Conservation (phyloP, 306 rosid genomes). For the Abrus pulchellus region DNA sequence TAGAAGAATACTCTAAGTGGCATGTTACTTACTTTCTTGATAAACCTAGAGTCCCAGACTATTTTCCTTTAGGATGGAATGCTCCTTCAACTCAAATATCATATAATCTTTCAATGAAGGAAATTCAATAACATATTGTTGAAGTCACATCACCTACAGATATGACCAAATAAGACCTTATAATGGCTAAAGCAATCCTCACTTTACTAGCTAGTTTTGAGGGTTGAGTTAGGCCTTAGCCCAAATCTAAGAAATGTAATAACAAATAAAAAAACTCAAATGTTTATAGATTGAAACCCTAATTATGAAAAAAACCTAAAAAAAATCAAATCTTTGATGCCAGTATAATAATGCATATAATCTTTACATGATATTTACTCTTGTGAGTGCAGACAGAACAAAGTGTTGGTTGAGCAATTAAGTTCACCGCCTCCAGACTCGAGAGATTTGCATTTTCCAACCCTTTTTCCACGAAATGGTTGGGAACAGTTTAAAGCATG, state of each 20-base stretch:
- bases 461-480: conserved; percentile 62
- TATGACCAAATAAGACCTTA: no score
- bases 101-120: not conserved
- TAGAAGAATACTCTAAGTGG: not conserved
- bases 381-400: conserved; percentile 63
- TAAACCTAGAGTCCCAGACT: not conserved
- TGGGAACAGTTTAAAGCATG: conserved; percentile 77
- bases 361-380: conserved; percentile 10
- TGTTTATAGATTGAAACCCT: not conserved
- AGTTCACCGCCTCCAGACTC: conserved; percentile 67
- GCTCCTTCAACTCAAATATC: not conserved
- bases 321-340: not conserved
- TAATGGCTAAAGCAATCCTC: no score
- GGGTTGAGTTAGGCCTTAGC: no score
- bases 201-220: no score
- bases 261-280: not conserved
- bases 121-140: not conserved
- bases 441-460: conserved; percentile 59
- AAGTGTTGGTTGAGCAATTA: conserved; percentile 57
- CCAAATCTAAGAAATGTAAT: not conserved
- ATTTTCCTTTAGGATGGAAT: not conserved
- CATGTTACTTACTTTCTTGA: not conserved
- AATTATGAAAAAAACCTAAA: conserved; percentile 7
- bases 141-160: no score
- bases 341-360: not conserved